Evolutionary conservation across 2,329 filamentous ascomycete species (phyloP), one percentile per base, ranked within the genome.

Genomic region (Hirsutella rhossiliensis): DNA sequence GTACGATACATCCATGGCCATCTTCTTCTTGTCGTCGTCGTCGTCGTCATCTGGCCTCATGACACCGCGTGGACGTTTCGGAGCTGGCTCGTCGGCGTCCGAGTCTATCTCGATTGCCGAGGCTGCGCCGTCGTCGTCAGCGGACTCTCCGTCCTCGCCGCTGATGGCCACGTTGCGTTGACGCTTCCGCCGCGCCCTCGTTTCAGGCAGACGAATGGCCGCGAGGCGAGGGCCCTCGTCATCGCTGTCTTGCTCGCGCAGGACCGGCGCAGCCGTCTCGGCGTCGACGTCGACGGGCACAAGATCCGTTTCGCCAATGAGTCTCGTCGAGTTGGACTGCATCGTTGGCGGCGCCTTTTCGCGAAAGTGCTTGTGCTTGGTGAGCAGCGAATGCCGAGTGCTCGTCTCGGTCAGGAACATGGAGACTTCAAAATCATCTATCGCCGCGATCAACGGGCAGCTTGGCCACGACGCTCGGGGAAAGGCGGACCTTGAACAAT

Each of bases 401-500:
- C 78, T 81, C 8, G 84, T 84, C 61, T 95, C 87, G 39, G 86
- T 94, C 51, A 98, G 71, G 65, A 96, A 97, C 51, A 98, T 84
- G 32, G 88, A 86, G 13, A 96, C 87, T 59, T 97, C 88, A 58
- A 96, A 98, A 53, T 95, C 90, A 62, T 96, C 90, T 92, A 15
- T 15, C 9, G 54, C 44, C 48, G 27, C 11, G 30, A 44, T 58
- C 41, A 60, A 54, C 34, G 12, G 32, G 15, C 18, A 18, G 4
- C 17, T n/a, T 5, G 11, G 34, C 15, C 9, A 11, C 18, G 31
- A 8, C 13, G 11, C 12, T 5, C 17, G n/a, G 17, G 15, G 32
- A 18, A 37, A 13, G 9, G 23, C 23, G 3, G 9, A 90, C 88
- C 88, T 72, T 85, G 72, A 11, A 78, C 71, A 15, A 96, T 78